A percentile compares a stretch with the other conserved stretches of the same genome.
Evolutionary conservation across 2,329 filamentous ascomycete species (phyloP).

Genomic region (Beauveria rudraprayagi): DNA sequence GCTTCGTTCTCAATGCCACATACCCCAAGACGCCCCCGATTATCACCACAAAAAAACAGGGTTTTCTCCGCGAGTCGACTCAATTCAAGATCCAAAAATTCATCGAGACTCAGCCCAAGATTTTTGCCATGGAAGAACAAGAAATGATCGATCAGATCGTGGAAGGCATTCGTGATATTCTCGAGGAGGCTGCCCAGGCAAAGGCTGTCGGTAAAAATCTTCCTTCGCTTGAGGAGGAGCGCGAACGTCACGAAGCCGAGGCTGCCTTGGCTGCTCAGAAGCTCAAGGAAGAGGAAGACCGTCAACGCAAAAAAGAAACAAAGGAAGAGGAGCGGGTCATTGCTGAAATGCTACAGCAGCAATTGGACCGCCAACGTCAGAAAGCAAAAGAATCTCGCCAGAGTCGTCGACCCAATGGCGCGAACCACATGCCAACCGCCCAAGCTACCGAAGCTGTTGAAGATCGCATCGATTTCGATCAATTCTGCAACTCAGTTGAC

Average conservation of each 20-base stretch:
- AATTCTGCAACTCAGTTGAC: slow-evolving; percentile 56
- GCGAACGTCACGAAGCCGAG: slow-evolving; percentile 71
- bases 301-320: slow-evolving; percentile 46
- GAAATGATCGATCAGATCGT: slow-evolving; percentile 60
- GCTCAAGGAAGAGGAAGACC: slow-evolving; percentile 44
- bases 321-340: slow-evolving; percentile 64
- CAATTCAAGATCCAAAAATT: slow-evolving; percentile 61
- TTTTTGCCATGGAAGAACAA: slow-evolving; percentile 44
- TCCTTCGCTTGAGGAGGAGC: slow-evolving; percentile 82
- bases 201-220: slow-evolving; percentile 68
- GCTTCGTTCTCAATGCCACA: slow-evolving; percentile 76
- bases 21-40: slow-evolving; percentile 81
- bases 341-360: slow-evolving; percentile 63
- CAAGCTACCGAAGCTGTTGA: slow-evolving; percentile 20
- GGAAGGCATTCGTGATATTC: slow-evolving; percentile 61
- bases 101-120: slow-evolving; percentile 49
- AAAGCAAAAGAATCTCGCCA: slow-evolving; percentile 57
- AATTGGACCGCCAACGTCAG: slow-evolving; percentile 59
- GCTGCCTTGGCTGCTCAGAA: slow-evolving; percentile 53
- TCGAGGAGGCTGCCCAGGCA: slow-evolving; percentile 78
- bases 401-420: slow-evolving; percentile 43
- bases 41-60: slow-evolving; percentile 57
- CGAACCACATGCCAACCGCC: slow-evolving; percentile 19
- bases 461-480: slow-evolving; percentile 54
- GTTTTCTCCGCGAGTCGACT: slow-evolving; percentile 60